A percentile compares a stretch with the other conserved stretches of the same genome.
phyloP scores from a whole-genome alignment of 768 basidiomycete genomes.

The Tricholoma terreum region DNA sequence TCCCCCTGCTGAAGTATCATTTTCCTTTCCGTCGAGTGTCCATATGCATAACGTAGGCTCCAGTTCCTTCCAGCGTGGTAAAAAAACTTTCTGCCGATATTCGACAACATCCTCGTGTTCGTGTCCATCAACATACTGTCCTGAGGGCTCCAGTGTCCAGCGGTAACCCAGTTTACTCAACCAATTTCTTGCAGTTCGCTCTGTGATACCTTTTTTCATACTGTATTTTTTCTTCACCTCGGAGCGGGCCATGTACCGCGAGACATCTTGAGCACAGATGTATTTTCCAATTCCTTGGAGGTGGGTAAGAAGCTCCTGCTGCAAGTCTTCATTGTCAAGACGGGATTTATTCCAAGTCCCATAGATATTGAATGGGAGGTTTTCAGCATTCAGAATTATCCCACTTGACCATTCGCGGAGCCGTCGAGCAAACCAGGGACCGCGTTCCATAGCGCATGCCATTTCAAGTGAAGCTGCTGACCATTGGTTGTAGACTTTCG shows the following conservation, averaged over 20 bases:
- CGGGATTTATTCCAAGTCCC: constrained; percentile 5
- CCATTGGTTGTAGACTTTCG: constrained; percentile 2
- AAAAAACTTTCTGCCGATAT: constrained; percentile 21
- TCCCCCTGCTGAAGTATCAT: background rate
- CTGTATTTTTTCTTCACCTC: constrained; percentile 10
- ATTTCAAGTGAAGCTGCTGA: constrained; percentile 1
- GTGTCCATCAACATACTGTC: no score
- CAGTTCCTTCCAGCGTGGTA: constrained; percentile 12
- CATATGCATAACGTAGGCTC: background rate
- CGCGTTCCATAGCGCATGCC: background rate
- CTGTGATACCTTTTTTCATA: constrained; percentile 15
- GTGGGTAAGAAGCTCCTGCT: constrained; percentile 7
- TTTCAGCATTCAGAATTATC: background rate
- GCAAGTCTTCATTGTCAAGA: constrained; percentile 15
- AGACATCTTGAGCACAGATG: constrained; percentile 17
- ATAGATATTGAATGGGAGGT: constrained; percentile 1
- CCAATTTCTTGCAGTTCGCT: constrained; percentile 25
- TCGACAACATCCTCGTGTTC: no score
- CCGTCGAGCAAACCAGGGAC: constrained; percentile 3
- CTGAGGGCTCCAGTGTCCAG: no score
- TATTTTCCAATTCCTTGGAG: constrained; percentile 18
- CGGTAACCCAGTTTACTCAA: constrained; percentile 17
- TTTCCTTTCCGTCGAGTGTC: constrained; percentile 7
- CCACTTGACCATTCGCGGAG: constrained; percentile 4
- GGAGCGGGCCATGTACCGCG: constrained; percentile 9